Percentiles rank a stretch among this genome's conserved stretches.
These are phyloP conservation scores for Suillus fuscotomentosus DNA, from an alignment of 768 basidiomycete genomes.

Conservation along the genomic window DNA sequence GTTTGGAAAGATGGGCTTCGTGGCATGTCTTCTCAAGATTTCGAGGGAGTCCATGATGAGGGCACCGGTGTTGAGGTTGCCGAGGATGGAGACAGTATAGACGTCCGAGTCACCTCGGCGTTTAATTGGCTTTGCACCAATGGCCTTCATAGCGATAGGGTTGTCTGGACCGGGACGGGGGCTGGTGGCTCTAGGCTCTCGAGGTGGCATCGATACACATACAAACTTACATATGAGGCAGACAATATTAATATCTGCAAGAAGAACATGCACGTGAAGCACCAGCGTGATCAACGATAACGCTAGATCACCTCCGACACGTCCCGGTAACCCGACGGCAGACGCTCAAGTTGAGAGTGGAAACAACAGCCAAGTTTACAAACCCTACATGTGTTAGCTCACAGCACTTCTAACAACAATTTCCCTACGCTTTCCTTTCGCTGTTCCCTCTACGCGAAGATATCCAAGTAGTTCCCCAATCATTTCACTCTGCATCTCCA, in stretches of 20 bases:
- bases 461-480: slow-evolving; percentile 30
- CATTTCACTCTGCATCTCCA: slow-evolving; percentile 61
- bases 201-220: background rate
- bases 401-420: slow-evolving; percentile 11
- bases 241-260: background rate
- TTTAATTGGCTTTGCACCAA: slow-evolving; percentile 29
- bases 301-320: background rate
- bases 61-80: slow-evolving; percentile 27
- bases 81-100: slow-evolving; percentile 35
- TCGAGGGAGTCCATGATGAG: slow-evolving; percentile 28
- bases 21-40: slow-evolving; percentile 35
- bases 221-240: background rate
- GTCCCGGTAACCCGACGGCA: background rate
- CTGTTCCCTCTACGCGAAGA: slow-evolving; percentile 14
- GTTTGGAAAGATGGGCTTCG: slow-evolving; percentile 25
- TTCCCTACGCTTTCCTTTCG: slow-evolving; percentile 17
- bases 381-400: slow-evolving; percentile 10
- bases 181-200: background rate
- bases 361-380: background rate
- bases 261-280: background rate
- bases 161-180: background rate
- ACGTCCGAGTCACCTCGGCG: slow-evolving; percentile 13
- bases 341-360: background rate
- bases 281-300: background rate
- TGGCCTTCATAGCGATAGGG: slow-evolving; percentile 30